Evolutionary conservation across 1,284 basidiomycete species (phyloP).

Genomic region (Cronartium ribicola): DNA sequence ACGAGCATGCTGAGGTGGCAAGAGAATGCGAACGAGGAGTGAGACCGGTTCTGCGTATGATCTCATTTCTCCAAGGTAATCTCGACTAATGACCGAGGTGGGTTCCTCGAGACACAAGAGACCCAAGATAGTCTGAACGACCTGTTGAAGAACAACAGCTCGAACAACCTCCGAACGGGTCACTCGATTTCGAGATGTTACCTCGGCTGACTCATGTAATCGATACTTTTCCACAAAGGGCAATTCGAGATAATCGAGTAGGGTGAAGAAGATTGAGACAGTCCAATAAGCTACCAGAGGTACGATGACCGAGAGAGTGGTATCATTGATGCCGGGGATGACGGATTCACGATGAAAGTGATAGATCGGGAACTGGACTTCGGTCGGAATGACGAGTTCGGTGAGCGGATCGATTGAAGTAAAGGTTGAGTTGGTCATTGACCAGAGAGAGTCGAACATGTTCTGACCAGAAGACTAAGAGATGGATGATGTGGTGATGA

Average conservation of each 20-base stretch:
- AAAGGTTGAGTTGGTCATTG: background rate
- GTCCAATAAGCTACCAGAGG: constrained; percentile 86
- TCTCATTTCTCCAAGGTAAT: constrained; percentile 56
- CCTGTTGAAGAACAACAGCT: constrained; percentile 79
- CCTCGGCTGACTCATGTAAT: constrained; percentile 81
- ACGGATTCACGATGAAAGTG: constrained; percentile 59
- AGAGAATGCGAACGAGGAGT: constrained; percentile 15
- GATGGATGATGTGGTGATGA: background rate
- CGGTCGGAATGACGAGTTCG: background rate
- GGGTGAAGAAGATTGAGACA: constrained; percentile 72
- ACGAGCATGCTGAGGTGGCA: constrained; percentile 47
- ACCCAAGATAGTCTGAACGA: constrained; percentile 75
- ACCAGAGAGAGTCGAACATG: constrained; percentile 5
- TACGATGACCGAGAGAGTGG: constrained; percentile 65
- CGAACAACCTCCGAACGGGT: constrained; percentile 66
- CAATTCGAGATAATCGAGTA: constrained; percentile 65
- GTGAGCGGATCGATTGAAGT: background rate
- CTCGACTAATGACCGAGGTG: constrained; percentile 52
- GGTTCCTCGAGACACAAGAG: constrained; percentile 64
- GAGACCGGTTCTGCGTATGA: constrained; percentile 18
- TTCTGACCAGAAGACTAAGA: background rate
- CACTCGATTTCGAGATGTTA: constrained; percentile 70
- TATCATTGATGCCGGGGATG: constrained; percentile 66
- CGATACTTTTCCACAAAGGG: constrained; percentile 77
- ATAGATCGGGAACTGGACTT: constrained; percentile 52